These are phyloP conservation scores for Haplosporangium sp. DNA, from an alignment of 371 early-diverging fungal genomes.

Conservation along the genomic window DNA sequence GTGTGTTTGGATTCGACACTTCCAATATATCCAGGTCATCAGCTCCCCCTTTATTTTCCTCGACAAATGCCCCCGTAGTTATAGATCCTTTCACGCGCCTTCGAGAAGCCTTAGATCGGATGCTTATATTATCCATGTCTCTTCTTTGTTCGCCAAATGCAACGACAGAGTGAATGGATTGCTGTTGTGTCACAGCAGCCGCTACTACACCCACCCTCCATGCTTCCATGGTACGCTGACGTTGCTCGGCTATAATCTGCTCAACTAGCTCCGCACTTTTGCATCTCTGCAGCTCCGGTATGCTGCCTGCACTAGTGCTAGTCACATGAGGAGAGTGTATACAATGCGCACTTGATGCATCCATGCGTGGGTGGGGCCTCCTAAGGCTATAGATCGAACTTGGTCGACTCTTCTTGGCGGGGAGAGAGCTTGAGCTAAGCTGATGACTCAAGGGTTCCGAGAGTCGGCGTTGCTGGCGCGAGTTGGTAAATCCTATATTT, in stretches of 20 bases:
- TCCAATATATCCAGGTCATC: neutral
- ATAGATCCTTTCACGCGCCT: neutral
- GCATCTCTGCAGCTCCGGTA: constrained; percentile 36
- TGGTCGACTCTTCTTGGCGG: constrained; percentile 36
- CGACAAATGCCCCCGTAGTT: neutral
- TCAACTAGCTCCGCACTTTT: constrained; percentile 44
- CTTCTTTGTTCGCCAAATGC: constrained; percentile 26
- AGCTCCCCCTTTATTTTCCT: neutral
- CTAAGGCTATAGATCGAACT: constrained; percentile 49
- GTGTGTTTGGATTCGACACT: neutral
- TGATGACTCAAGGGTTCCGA: constrained; percentile 44
- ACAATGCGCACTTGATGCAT: constrained; percentile 18
- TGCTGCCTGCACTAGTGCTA: constrained; percentile 17
- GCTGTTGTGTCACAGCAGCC: constrained; percentile 36
- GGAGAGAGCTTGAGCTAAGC: constrained; percentile 9
- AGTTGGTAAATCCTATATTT: constrained; percentile 16
- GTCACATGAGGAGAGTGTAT: constrained; percentile 31
- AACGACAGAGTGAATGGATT: constrained; percentile 30
- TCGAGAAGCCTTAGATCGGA: constrained; percentile 38
- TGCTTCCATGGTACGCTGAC: constrained; percentile 57
- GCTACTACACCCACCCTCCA: constrained; percentile 60
- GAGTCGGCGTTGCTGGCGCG: constrained; percentile 39
- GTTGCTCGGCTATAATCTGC: constrained; percentile 42
- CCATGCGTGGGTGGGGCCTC: constrained; percentile 20
- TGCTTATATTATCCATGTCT: constrained; percentile 33